Evolutionary conservation across 2,329 filamentous ascomycete species (phyloP).

Genomic region (Colletotrichum zoysiae): DNA sequence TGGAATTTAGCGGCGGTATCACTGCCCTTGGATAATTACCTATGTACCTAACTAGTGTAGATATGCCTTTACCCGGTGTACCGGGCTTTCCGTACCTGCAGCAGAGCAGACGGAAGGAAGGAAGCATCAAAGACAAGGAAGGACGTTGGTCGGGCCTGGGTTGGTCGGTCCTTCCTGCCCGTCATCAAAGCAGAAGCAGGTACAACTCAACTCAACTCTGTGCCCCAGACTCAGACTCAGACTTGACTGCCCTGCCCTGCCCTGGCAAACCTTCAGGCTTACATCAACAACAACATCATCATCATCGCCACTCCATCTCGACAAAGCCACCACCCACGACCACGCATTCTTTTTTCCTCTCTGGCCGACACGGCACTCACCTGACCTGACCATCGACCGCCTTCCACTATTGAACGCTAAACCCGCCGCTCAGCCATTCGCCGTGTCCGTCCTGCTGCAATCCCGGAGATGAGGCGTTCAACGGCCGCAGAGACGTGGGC

Average conservation of each 20-base stretch:
- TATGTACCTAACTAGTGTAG: no score
- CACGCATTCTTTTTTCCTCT: neutral
- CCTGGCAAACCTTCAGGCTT: neutral
- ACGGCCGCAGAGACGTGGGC: neutral
- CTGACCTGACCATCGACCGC: neutral
- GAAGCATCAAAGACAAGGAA: neutral
- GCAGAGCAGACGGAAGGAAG: neutral
- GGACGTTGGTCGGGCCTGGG: neutral
- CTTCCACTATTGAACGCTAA: conserved; percentile 1
- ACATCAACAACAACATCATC: neutral
- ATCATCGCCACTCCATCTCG: neutral
- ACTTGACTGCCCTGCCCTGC: no score
- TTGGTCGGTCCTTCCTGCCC: no score
- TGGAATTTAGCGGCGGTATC: no score
- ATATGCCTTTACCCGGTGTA: neutral
- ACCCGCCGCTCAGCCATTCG: no score
- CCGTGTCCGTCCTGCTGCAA: conserved; percentile 15
- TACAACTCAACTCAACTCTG: no score
- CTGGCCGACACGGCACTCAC: no score
- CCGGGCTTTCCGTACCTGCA: neutral
- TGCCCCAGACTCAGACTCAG: no score
- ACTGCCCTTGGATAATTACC: no score
- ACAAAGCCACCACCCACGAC: conserved; percentile 11
- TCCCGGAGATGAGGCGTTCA: conserved; percentile 26
- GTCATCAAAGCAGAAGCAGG: no score